Conservation (phyloP, 176 grass and related monocot species). For the Lolium perenne region DNA sequence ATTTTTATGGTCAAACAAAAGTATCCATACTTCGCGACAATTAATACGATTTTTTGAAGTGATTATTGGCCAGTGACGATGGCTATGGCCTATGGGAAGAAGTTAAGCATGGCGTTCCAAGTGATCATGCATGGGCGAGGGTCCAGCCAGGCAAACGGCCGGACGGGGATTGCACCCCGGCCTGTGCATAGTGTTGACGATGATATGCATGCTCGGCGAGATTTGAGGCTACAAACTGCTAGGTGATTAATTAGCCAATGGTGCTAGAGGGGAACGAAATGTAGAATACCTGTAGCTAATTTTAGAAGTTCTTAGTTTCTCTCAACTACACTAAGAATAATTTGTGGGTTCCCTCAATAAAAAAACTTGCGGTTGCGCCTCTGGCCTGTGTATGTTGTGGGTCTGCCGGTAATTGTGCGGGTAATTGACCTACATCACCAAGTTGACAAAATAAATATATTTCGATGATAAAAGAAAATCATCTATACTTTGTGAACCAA, state of each 20-base stretch:
- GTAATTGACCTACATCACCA: no score
- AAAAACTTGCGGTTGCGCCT: no score
- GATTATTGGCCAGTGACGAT: no score
- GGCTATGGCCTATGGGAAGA: neutral
- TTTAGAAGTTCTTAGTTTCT: slow-evolving; percentile 17
- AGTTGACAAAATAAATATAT: no score
- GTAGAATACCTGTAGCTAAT: slow-evolving; percentile 25
- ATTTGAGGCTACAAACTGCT: slow-evolving; percentile 39
- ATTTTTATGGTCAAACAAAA: no score
- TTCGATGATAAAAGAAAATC: no score
- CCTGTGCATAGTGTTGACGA: slow-evolving; percentile 1
- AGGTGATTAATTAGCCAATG: slow-evolving; percentile 36
- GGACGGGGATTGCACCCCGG: neutral
- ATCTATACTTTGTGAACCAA: no score
- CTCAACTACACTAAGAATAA: neutral
- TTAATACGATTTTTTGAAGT: no score
- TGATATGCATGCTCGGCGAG: slow-evolving; percentile 9
- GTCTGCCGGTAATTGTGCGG: no score
- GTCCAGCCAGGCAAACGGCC: slow-evolving; percentile 32
- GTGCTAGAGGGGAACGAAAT: slow-evolving; percentile 24
- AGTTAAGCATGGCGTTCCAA: neutral
- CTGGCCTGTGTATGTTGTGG: no score
- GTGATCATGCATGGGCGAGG: slow-evolving; percentile 43
- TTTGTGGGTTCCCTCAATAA: no score
- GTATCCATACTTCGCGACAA: no score